These are phyloP conservation scores for Dichotomopilus funicola DNA, from an alignment of 2,329 filamentous ascomycete genomes.

Conservation along the genomic window DNA sequence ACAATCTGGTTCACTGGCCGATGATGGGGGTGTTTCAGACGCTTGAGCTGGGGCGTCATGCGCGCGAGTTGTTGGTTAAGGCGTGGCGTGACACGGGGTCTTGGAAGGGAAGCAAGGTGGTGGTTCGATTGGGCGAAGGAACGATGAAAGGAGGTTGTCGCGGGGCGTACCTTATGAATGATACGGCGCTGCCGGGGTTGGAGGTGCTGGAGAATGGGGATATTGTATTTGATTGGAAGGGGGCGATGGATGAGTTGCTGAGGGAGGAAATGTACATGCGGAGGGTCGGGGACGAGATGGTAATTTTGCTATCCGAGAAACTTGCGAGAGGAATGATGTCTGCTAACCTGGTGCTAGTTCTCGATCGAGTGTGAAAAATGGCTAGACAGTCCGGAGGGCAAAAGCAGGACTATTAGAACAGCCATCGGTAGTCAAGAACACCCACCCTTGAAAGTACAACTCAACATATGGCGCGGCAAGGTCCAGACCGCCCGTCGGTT, in stretches of 20 bases:
- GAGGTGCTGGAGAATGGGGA: not conserved
- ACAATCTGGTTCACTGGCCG: no score
- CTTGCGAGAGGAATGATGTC: not conserved
- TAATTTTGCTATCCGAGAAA: not conserved
- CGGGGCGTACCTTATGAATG: slow-evolving; percentile 6
- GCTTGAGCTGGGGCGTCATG: no score
- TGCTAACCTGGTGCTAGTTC: not conserved
- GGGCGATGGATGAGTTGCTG: not conserved
- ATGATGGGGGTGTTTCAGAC: no score
- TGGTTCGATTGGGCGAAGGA: slow-evolving; percentile 3
- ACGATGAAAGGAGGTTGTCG: not conserved
- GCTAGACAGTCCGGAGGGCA: not conserved
- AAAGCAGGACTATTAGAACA: no score
- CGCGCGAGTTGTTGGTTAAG: no score
- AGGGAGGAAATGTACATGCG: slow-evolving; percentile 9
- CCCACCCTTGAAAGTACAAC: not conserved
- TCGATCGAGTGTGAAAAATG: not conserved
- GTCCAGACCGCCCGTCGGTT: slow-evolving; percentile 2
- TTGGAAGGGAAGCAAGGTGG: not conserved
- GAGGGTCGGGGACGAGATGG: not conserved
- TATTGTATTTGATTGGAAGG: slow-evolving; percentile 5
- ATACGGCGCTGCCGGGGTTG: not conserved
- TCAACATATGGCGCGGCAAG: not conserved
- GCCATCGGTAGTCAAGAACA: no score
- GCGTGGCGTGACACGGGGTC: no score